phyloP scores from a whole-genome alignment of 148 eudicot genomes.

The Cornus kousa region DNA sequence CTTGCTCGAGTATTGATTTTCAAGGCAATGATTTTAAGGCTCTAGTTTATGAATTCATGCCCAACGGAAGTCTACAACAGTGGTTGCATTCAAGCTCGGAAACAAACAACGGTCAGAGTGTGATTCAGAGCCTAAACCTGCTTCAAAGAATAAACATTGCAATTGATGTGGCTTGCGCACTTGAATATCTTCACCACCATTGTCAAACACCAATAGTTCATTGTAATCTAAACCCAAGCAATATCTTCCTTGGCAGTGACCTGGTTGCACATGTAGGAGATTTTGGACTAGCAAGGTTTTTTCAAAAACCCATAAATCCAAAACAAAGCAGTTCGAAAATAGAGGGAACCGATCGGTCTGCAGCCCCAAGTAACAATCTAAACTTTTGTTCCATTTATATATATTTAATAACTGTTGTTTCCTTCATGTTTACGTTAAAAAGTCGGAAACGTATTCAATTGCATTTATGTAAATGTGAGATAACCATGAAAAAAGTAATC shows the following conservation, averaged over 20 bases:
- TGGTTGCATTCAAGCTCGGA: constrained; percentile 8
- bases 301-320: neutral
- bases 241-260: neutral
- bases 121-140: neutral
- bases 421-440: too few relatives aligned
- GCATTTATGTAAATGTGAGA: too few relatives aligned
- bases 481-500: too few relatives aligned
- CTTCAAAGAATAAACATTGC: constrained; percentile 1
- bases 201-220: constrained; percentile 4
- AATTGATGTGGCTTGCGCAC: constrained; percentile 14
- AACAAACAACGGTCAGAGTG: neutral
- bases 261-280: constrained; percentile 14
- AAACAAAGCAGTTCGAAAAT: neutral
- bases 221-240: constrained; percentile 9
- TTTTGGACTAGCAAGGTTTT: constrained; percentile 11
- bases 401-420: too few relatives aligned
- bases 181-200: constrained; percentile 5
- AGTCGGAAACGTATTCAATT: too few relatives aligned
- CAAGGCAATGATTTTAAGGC: constrained; percentile 4
- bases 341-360: neutral
- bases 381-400: too few relatives aligned
- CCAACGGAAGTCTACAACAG: constrained; percentile 5
- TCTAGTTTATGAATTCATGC: constrained; percentile 8
- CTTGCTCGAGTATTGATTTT: neutral
- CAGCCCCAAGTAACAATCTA: neutral